A percentile compares a stretch with the other conserved stretches of the same genome.
phyloP scores from a whole-genome alignment of 2,329 filamentous ascomycete genomes.

The Xylaria sp. region DNA sequence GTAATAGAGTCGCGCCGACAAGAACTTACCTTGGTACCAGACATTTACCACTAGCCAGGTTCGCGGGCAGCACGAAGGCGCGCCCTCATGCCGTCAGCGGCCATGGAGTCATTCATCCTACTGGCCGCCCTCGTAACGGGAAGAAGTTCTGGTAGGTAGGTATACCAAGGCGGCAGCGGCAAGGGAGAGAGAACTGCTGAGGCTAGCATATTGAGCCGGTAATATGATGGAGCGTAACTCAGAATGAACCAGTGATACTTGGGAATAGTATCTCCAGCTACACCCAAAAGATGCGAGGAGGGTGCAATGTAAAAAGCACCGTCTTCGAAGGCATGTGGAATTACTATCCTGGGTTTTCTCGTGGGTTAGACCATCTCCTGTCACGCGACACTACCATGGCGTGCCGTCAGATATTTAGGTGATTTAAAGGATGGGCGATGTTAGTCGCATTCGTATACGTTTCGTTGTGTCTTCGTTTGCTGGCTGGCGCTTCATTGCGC shows the following conservation, averaged over 20 bases:
- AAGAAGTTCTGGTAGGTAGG: slow-evolving; percentile 47
- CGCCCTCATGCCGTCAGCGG: slow-evolving; percentile 25
- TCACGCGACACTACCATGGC: neutral
- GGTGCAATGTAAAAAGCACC: neutral
- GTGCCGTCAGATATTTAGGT: neutral
- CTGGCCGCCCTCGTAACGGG: slow-evolving; percentile 37
- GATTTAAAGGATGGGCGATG: neutral
- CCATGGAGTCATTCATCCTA: slow-evolving; percentile 35
- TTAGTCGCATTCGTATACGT: neutral
- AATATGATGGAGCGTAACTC: too few relatives aligned
- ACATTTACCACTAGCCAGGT: slow-evolving; percentile 38
- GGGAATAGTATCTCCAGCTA: neutral
- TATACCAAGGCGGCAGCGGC: slow-evolving; percentile 34
- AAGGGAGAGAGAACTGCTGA: slow-evolving; percentile 31
- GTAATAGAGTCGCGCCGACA: too few relatives aligned
- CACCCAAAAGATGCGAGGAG: neutral
- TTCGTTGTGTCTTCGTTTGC: neutral
- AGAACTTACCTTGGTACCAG: too few relatives aligned
- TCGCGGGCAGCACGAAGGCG: slow-evolving; percentile 33
- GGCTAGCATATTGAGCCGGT: slow-evolving; percentile 16
- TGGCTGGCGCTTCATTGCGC: neutral
- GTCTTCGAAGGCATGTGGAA: neutral
- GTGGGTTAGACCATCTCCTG: neutral
- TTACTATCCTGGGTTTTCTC: neutral
- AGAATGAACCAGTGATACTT: neutral